A percentile compares a stretch with the other conserved stretches of the same genome.
phyloP scores from a whole-genome alignment of 2,329 filamentous ascomycete species.

The Colletotrichum camelliae region DNA sequence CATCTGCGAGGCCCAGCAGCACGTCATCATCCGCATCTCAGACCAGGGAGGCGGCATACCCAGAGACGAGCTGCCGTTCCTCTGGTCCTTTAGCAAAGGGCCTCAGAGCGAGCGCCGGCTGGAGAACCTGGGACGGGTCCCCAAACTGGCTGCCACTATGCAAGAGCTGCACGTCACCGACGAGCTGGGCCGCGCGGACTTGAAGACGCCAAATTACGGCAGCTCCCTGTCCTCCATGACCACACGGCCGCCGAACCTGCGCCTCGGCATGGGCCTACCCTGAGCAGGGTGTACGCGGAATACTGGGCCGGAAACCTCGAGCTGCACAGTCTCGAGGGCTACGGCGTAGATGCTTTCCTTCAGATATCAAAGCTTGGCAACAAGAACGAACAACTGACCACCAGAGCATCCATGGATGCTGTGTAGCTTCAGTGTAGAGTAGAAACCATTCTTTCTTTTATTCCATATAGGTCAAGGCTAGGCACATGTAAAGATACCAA shows the following conservation, averaged over 20 bases:
- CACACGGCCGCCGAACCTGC: slow-evolving; percentile 82
- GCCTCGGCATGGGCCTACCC: slow-evolving; percentile 89
- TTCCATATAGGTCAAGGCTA: background rate
- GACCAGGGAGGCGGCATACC: slow-evolving; percentile 94
- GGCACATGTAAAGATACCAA: slow-evolving; percentile 21
- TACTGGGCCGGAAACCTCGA: slow-evolving; percentile 97
- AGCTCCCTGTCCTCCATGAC: slow-evolving; percentile 82
- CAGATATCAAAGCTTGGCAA: slow-evolving; percentile 97
- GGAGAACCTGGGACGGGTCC: slow-evolving; percentile 85
- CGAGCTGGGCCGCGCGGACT: slow-evolving; percentile 43
- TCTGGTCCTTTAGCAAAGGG: slow-evolving; percentile 98
- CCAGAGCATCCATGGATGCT: slow-evolving; percentile 77
- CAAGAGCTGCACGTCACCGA: slow-evolving; percentile 75
- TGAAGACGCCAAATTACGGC: slow-evolving; percentile 48
- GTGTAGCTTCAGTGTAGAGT: slow-evolving; percentile 72
- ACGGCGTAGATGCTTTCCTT: slow-evolving; percentile 93
- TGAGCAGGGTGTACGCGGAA: slow-evolving; percentile 94
- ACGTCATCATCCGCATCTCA: slow-evolving; percentile 95
- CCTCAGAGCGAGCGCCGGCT: slow-evolving; percentile 78
- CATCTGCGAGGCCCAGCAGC: slow-evolving; percentile 91
- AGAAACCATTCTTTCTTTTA: background rate
- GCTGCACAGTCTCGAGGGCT: slow-evolving; percentile 91
- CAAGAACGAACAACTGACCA: slow-evolving; percentile 93
- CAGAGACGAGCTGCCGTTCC: slow-evolving; percentile 80
- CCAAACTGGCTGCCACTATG: slow-evolving; percentile 90